Conservation (phyloP, 2,329 filamentous ascomycete genomes). For the Rhinocladiella mackenziei region DNA sequence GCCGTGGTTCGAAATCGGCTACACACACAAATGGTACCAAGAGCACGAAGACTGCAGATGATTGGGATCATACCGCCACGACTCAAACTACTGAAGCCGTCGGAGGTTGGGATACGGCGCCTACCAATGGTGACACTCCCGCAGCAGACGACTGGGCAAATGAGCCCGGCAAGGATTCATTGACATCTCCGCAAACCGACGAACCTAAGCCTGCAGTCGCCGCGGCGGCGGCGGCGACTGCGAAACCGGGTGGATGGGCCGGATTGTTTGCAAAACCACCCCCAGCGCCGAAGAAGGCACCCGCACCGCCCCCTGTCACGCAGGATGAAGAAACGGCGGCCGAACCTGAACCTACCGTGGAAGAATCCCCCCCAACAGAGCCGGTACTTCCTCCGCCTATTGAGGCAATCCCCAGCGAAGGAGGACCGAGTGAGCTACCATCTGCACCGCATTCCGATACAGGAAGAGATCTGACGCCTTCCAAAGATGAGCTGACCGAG, state of each 20-base stretch:
- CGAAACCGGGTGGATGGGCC: conserved; percentile 53
- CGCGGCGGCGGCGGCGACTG: conserved; percentile 15
- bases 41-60: conserved; percentile 25
- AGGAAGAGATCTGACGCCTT: conserved; percentile 52
- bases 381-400: conserved; percentile 36
- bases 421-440: conserved; percentile 29
- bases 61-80: conserved; percentile 16
- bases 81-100: conserved; percentile 27
- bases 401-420: conserved; percentile 40
- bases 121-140: conserved; percentile 29
- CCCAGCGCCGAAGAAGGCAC: conserved; percentile 50
- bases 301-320: conserved; percentile 33
- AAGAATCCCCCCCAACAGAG: conserved; percentile 43
- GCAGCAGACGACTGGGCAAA: conserved; percentile 29
- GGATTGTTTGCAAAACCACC: conserved; percentile 68
- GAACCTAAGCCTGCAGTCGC: conserved; percentile 31
- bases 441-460: conserved; percentile 29
- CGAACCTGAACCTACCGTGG: conserved; percentile 31
- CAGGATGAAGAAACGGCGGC: conserved; percentile 14
- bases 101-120: conserved; percentile 31
- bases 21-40: conserved; percentile 44
- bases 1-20: conserved; percentile 44
- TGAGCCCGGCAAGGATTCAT: conserved; percentile 29
- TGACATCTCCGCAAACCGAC: conserved; percentile 33
- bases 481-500: conserved; percentile 81